Conservation (phyloP, 768 basidiomycete genomes). For the Auricularia sp. region DNA sequence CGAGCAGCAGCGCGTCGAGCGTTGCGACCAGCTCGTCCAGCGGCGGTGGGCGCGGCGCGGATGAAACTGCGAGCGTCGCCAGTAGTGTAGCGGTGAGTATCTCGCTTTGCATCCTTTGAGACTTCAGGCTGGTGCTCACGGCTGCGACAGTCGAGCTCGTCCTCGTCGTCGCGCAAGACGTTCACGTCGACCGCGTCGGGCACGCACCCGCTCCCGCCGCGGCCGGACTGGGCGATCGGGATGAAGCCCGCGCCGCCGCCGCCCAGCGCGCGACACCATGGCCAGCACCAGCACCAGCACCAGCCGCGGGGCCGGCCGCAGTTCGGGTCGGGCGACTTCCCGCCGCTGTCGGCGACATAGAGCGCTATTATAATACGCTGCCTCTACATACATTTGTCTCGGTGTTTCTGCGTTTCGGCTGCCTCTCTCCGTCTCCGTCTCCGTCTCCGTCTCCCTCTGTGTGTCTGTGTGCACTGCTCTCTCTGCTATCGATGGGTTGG, state of each 20-base stretch:
- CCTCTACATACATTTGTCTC: neutral
- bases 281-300: neutral
- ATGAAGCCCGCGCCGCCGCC: slow-evolving; percentile 34
- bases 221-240: slow-evolving; percentile 86
- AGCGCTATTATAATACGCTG: neutral
- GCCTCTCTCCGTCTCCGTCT: too few species aligned
- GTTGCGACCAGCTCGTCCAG: neutral
- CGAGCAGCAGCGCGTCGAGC: neutral
- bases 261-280: neutral
- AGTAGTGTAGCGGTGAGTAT: neutral
- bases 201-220: slow-evolving; percentile 66
- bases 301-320: neutral
- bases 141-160: slow-evolving; percentile 19
- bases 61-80: neutral
- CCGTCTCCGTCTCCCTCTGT: too few species aligned
- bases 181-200: slow-evolving; percentile 67
- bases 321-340: neutral
- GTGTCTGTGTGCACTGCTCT: too few species aligned
- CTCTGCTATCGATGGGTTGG: too few species aligned
- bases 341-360: neutral
- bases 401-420: too few species aligned
- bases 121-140: slow-evolving; percentile 3
- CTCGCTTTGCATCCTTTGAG: neutral
- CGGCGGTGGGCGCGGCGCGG: neutral
- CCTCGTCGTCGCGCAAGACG: slow-evolving; percentile 70